Evolutionary conservation across 116 monocot genomes (phyloP).

Genomic region (Phalaenopsis hybrid): DNA sequence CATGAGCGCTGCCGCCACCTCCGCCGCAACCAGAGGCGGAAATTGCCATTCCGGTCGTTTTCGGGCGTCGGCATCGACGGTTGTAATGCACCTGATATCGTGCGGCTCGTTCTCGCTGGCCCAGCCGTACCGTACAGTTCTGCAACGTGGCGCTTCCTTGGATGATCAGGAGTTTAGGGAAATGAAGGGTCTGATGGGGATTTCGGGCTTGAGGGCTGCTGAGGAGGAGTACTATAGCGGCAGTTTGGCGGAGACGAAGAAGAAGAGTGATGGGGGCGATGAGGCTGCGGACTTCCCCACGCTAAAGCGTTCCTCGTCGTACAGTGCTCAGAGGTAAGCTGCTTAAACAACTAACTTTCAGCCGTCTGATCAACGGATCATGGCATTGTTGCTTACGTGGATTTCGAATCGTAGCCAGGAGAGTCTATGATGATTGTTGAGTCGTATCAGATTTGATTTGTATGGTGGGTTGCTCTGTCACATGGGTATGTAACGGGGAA

Average conservation of each 20-base stretch:
- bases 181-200: neutral
- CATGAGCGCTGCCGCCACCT: neutral
- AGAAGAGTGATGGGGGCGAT: conserved; percentile 4
- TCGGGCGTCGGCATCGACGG: conserved; percentile 62
- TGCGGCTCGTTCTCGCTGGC: conserved; percentile 53
- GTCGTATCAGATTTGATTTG: no score
- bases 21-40: neutral
- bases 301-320: conserved; percentile 70
- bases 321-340: conserved; percentile 55
- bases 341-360: neutral
- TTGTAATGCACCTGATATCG: conserved; percentile 80
- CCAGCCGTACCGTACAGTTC: conserved; percentile 20
- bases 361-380: neutral
- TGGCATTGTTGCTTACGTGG: no score
- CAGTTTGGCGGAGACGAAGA: conserved; percentile 61
- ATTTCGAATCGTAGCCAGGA: no score
- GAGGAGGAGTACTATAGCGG: conserved; percentile 87
- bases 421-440: no score
- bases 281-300: conserved; percentile 13
- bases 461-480: no score
- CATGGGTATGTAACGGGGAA: no score
- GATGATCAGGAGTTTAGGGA: conserved; percentile 6
- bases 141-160: conserved; percentile 17
- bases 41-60: conserved; percentile 27
- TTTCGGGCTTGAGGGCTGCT: conserved; percentile 14